Evolutionary conservation across 1,284 basidiomycete genomes (phyloP).

Genomic region (Tylopilus orsonianus): DNA sequence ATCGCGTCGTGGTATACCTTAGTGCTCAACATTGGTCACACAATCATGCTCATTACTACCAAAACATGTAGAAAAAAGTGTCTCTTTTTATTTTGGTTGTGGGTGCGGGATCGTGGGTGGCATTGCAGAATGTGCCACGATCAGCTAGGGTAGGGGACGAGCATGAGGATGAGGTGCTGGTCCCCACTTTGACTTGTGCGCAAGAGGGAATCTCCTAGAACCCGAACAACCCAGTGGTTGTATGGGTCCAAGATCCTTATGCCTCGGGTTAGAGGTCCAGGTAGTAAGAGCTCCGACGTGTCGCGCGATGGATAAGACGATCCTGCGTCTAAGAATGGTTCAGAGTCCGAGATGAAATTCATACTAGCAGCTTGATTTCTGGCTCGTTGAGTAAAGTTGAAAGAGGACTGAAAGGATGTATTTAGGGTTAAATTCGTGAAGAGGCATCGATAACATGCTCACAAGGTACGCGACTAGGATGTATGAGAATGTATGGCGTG

Average conservation of each 20-base stretch:
- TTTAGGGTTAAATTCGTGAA: not conserved
- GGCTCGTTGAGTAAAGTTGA: not conserved
- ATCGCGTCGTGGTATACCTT: no score
- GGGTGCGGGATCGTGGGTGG: no score
- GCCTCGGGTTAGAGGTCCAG: not conserved
- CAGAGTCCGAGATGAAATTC: not conserved
- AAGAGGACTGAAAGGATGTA: not conserved
- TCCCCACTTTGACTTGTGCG: no score
- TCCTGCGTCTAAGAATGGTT: not conserved
- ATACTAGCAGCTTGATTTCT: not conserved
- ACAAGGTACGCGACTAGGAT: not conserved
- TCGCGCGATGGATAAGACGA: not conserved
- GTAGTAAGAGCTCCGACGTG: not conserved
- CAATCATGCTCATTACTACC: no score
- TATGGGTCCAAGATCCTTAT: conserved; percentile 13
- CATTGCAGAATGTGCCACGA: no score
- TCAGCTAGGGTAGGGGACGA: no score
- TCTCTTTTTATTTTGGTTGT: no score
- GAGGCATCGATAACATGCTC: not conserved
- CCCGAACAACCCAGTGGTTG: not conserved
- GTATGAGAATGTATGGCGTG: not conserved
- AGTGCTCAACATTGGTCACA: no score
- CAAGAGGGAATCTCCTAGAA: conserved; percentile 14
- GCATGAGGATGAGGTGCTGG: no score
- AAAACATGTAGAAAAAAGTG: no score